Percentiles rank a stretch among this genome's conserved stretches.
Conservation (phyloP, 306 rosid species). For the Lathyrus oleraceus region DNA sequence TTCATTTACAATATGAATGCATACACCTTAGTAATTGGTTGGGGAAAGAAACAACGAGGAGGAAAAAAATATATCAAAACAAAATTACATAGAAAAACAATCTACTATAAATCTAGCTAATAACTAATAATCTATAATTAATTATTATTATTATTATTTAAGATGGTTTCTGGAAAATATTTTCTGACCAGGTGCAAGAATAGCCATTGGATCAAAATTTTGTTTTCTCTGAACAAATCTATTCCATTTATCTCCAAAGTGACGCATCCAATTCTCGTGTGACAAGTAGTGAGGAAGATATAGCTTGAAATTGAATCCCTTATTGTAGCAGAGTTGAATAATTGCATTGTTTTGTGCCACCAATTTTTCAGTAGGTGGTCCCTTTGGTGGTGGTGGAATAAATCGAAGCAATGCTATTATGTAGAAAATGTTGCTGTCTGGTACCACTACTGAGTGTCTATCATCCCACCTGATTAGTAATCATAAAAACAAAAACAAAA, state of each 20-base stretch:
- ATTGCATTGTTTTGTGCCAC: constrained; percentile 75
- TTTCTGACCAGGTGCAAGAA: constrained; percentile 89
- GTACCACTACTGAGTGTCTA: constrained; percentile 73
- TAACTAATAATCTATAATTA: neutral
- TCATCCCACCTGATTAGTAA: constrained; percentile 74
- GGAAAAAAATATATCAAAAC: neutral
- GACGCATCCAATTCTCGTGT: constrained; percentile 71
- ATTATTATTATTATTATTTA: constrained; percentile 15
- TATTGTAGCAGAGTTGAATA: constrained; percentile 48
- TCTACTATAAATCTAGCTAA: neutral
- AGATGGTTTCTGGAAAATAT: constrained; percentile 62
- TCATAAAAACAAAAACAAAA: neutral
- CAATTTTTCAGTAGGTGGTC: constrained; percentile 45
- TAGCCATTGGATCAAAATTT: constrained; percentile 73
- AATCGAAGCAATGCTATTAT: constrained; percentile 77
- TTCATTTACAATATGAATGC: constrained; percentile 42
- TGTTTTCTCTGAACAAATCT: constrained; percentile 59
- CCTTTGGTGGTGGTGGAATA: constrained; percentile 58
- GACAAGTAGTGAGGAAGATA: constrained; percentile 84
- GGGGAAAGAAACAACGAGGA: neutral
- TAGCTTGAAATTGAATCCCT: constrained; percentile 67
- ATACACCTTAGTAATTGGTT: constrained; percentile 7
- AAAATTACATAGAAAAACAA: constrained; percentile 29
- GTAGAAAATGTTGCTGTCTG: constrained; percentile 85
- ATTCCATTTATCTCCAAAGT: constrained; percentile 73